These are phyloP conservation scores for Onygenales sp. DNA, from an alignment of 2,329 filamentous ascomycete genomes.

Conservation along the genomic window DNA sequence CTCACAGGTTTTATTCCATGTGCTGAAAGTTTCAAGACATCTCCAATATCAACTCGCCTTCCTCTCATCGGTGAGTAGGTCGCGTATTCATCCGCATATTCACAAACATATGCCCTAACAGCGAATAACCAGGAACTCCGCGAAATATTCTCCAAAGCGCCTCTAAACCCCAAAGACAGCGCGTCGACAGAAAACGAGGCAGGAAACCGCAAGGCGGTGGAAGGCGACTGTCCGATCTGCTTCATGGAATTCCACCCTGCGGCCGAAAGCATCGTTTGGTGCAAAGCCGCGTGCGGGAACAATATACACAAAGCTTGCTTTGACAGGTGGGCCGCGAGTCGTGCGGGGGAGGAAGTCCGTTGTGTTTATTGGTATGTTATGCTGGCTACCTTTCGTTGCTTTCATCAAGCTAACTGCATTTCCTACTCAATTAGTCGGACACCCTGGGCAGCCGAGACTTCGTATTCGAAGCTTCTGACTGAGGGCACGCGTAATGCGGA, in stretches of 20 bases:
- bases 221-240: conserved; percentile 56
- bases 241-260: conserved; percentile 44
- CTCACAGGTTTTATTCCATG: conserved; percentile 43
- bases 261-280: conserved; percentile 45
- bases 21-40: conserved; percentile 47
- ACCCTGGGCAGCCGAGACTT: conserved; percentile 27
- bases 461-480: conserved; percentile 18
- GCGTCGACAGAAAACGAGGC: conserved; percentile 24
- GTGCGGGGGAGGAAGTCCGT: conserved; percentile 18
- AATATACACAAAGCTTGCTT: conserved; percentile 53
- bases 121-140: conserved; percentile 39
- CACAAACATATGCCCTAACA: neutral
- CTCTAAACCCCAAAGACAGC: conserved; percentile 37
- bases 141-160: conserved; percentile 46
- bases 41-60: conserved; percentile 53
- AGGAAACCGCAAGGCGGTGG: conserved; percentile 48
- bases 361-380: conserved; percentile 38
- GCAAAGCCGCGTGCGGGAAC: conserved; percentile 52
- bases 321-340: conserved; percentile 40
- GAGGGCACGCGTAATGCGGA: conserved; percentile 22
- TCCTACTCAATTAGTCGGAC: conserved; percentile 23
- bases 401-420: neutral
- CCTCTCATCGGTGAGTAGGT: conserved; percentile 35
- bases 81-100: neutral
- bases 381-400: neutral